Conservation (phyloP, 2,329 filamentous ascomycete species). For the Colletotrichum sp. region DNA sequence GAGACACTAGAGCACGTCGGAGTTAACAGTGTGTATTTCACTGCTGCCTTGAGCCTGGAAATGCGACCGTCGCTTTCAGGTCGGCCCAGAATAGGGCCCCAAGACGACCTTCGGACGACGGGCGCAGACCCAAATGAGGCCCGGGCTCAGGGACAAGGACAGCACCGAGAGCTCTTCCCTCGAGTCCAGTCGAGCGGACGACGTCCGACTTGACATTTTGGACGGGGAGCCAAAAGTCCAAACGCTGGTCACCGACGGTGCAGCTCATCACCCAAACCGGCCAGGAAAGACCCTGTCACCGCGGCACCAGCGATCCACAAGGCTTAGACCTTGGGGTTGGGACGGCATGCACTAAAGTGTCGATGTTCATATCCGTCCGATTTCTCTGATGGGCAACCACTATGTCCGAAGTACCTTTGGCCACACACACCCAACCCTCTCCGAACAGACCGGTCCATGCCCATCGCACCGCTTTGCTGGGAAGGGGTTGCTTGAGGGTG, state of each 20-base stretch:
- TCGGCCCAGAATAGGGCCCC: background rate
- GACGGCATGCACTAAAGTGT: background rate
- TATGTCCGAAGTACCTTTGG: background rate
- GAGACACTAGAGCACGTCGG: background rate
- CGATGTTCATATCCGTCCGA: background rate
- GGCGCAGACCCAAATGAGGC: background rate
- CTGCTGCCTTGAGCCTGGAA: slow-evolving; percentile 3
- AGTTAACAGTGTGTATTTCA: background rate
- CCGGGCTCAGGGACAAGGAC: background rate
- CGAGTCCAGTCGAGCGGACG: background rate
- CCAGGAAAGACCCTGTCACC: slow-evolving; percentile 1
- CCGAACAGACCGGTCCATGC: background rate
- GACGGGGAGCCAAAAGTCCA: background rate
- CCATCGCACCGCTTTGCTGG: background rate
- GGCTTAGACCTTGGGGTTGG: slow-evolving; percentile 11
- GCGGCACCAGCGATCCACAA: background rate
- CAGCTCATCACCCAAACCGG: background rate
- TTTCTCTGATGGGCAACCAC: background rate
- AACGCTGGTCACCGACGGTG: background rate
- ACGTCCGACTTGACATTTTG: slow-evolving; percentile 1
- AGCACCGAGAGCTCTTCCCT: background rate
- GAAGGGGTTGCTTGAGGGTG: background rate
- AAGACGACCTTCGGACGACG: background rate
- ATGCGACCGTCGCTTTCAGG: background rate
- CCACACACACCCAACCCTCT: background rate